These are phyloP conservation scores for Trichoderma citrinoviride DNA, from an alignment of 2,329 filamentous ascomycete genomes.

Conservation along the genomic window DNA sequence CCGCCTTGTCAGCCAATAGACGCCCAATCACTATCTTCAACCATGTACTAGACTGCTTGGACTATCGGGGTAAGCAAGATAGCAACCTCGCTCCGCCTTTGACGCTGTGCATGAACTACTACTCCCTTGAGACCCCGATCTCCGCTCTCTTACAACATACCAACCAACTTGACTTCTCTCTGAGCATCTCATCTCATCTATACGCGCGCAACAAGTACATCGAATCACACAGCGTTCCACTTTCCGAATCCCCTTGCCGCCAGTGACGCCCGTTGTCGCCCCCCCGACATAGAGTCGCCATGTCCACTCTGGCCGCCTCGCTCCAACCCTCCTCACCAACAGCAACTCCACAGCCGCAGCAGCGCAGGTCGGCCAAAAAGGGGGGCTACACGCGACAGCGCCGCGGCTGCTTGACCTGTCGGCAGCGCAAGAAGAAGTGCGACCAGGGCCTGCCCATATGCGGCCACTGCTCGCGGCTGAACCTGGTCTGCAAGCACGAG, in stretches of 20 bases:
- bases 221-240: not conserved
- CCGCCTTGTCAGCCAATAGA: not conserved
- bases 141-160: not conserved
- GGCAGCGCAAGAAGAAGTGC: constrained; percentile 15
- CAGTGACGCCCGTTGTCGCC: not conserved
- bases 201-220: not conserved
- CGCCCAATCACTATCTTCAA: constrained; percentile 1
- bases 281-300: not conserved
- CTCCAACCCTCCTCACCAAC: not conserved
- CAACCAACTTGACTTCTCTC: not conserved
- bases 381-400: constrained; percentile 12
- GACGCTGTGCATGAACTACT: constrained; percentile 8
- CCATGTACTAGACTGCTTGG: not conserved
- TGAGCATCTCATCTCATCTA: not conserved
- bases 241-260: not conserved
- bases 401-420: constrained; percentile 6
- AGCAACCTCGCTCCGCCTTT: constrained; percentile 3
- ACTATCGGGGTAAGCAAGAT: not conserved
- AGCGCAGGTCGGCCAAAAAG: not conserved
- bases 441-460: constrained; percentile 6
- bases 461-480: constrained; percentile 8
- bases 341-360: constrained; percentile 3
- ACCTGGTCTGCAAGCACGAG: constrained; percentile 14
- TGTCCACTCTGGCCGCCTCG: constrained; percentile 6
- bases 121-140: not conserved